A percentile compares a stretch with the other conserved stretches of the same genome.
These are phyloP conservation scores for Aurinia saxatilis DNA, from an alignment of 345 rosid species.

Conservation along the genomic window DNA sequence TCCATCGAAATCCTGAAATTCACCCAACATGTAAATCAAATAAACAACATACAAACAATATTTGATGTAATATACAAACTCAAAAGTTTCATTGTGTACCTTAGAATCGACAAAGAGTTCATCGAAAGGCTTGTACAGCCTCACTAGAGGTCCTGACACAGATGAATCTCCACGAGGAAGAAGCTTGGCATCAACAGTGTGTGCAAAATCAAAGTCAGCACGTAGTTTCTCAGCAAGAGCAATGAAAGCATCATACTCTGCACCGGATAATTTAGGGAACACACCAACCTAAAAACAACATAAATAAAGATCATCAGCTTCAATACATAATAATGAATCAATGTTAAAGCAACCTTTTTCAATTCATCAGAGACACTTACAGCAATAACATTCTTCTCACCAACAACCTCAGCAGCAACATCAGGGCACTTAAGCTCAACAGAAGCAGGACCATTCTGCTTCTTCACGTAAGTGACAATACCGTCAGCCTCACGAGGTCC, in stretches of 20 bases:
- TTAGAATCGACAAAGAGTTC: slow-evolving; percentile 71
- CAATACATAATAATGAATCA: neutral
- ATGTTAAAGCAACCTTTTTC: neutral
- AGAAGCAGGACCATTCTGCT: slow-evolving; percentile 93
- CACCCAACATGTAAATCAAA: neutral
- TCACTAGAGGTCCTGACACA: slow-evolving; percentile 73
- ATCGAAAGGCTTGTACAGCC: slow-evolving; percentile 96
- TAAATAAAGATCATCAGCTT: neutral
- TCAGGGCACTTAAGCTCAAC: slow-evolving; percentile 58
- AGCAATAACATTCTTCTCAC: slow-evolving; percentile 55
- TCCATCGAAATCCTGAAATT: slow-evolving; percentile 59
- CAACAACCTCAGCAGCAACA: slow-evolving; percentile 51
- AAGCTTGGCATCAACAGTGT: slow-evolving; percentile 72
- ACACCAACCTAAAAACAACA: slow-evolving; percentile 65
- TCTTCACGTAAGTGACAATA: slow-evolving; percentile 69
- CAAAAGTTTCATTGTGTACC: slow-evolving; percentile 34
- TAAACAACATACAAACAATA: neutral
- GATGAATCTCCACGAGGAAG: slow-evolving; percentile 91
- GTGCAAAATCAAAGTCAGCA: slow-evolving; percentile 83
- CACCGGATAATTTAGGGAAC: slow-evolving; percentile 80
- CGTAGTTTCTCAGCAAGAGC: slow-evolving; percentile 77
- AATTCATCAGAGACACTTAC: slow-evolving; percentile 41
- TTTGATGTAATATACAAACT: neutral
- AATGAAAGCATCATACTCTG: slow-evolving; percentile 68
- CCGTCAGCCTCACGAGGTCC: slow-evolving; percentile 98